phyloP scores from a whole-genome alignment of 2,329 filamentous ascomycete species.

The Graphilbum ipis-grandicollis region DNA sequence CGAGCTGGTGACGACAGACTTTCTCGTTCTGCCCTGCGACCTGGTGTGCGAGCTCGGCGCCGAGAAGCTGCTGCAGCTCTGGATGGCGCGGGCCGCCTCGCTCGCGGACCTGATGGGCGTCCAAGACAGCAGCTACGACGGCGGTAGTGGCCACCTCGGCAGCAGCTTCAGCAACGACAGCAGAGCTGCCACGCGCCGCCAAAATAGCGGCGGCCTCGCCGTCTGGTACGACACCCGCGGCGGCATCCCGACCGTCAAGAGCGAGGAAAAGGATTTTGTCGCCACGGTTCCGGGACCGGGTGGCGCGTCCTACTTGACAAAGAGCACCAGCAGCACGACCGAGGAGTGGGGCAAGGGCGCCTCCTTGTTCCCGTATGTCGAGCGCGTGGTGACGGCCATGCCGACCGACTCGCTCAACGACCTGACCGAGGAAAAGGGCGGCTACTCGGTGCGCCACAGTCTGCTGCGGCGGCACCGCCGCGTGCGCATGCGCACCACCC shows the following conservation, averaged over 20 bases:
- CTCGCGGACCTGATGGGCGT: slow-evolving; percentile 43
- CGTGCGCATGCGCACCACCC: slow-evolving; percentile 64
- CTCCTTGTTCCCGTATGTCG: slow-evolving; percentile 49
- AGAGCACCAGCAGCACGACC: slow-evolving; percentile 15
- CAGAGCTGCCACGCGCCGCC: neutral
- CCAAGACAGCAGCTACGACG: slow-evolving; percentile 2
- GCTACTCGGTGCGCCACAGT: slow-evolving; percentile 56
- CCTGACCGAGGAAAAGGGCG: slow-evolving; percentile 56
- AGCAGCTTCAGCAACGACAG: neutral
- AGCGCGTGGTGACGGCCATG: slow-evolving; percentile 70
- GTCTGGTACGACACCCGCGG: slow-evolving; percentile 82
- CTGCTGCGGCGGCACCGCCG: slow-evolving; percentile 59
- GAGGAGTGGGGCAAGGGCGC: neutral
- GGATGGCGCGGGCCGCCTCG: slow-evolving; percentile 72
- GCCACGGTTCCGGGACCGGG: slow-evolving; percentile 54
- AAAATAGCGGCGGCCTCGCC: slow-evolving; percentile 59
- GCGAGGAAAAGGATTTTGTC: slow-evolving; percentile 85
- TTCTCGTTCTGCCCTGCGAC: slow-evolving; percentile 83
- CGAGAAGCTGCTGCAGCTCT: slow-evolving; percentile 68
- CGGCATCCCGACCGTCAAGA: slow-evolving; percentile 55
- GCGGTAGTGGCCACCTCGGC: slow-evolving; percentile 9
- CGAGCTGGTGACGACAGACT: slow-evolving; percentile 64
- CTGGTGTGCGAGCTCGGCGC: slow-evolving; percentile 80
- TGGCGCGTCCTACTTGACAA: no score
- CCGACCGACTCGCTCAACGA: slow-evolving; percentile 84